phyloP scores from a whole-genome alignment of 78 protist species.

The Anaeramoeba flamelloides region DNA sequence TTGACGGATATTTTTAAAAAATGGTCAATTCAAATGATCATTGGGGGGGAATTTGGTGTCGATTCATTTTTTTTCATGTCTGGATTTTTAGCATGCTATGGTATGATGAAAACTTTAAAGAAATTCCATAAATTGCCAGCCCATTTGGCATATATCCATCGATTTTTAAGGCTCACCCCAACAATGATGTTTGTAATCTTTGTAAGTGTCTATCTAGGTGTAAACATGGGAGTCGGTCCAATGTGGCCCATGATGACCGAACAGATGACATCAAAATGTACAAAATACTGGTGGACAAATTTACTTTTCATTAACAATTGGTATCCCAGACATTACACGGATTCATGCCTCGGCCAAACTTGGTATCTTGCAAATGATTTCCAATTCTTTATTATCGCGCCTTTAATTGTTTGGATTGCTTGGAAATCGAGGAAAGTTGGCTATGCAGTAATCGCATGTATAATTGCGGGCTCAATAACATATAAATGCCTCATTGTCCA shows the following conservation, averaged over 20 bases:
- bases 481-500: background rate
- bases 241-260: background rate
- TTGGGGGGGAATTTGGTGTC: background rate
- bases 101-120: background rate
- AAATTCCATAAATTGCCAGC: too few relatives aligned
- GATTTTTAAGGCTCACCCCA: background rate
- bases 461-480: too few relatives aligned
- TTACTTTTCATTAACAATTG: background rate
- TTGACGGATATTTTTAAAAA: background rate
- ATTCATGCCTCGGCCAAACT: background rate
- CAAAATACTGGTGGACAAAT: background rate
- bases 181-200: background rate
- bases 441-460: background rate
- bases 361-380: background rate
- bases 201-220: background rate
- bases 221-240: background rate
- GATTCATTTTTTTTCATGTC: background rate
- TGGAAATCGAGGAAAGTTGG: background rate
- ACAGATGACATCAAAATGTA: background rate
- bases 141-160: background rate
- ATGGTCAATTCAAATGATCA: background rate
- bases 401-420: background rate
- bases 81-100: background rate
- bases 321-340: background rate
- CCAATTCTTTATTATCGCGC: background rate